Percentiles rank a stretch among this genome's conserved stretches.
Conservation (phyloP, 1,284 basidiomycete species). For the Malassezia globosa region DNA sequence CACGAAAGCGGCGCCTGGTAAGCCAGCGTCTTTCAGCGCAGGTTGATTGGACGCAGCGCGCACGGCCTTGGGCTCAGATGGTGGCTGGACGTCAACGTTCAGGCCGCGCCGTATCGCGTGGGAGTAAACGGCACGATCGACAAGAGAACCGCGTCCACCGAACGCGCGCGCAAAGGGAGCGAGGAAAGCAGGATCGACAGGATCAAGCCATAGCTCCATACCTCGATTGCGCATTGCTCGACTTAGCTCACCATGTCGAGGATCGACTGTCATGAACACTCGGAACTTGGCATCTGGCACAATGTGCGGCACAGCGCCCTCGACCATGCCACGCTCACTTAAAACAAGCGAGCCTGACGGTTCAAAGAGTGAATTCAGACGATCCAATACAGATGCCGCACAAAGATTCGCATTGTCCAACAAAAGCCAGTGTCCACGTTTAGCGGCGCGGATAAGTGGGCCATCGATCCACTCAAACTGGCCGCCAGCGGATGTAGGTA, state of each 20-base stretch:
- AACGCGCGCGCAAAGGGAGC: conserved; percentile 6
- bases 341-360: conserved; percentile 67
- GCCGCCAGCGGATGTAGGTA: conserved; percentile 46
- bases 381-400: conserved; percentile 86
- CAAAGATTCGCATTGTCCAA: conserved; percentile 91
- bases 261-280: conserved; percentile 86
- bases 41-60: not conserved
- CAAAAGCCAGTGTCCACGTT: conserved; percentile 75
- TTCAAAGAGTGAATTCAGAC: conserved; percentile 93
- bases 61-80: not conserved
- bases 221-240: conserved; percentile 97
- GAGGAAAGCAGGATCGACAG: not conserved
- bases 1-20: not conserved
- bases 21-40: not conserved
- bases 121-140: conserved; percentile 4
- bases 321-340: conserved; percentile 78
- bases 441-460: conserved; percentile 77
- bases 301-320: conserved; percentile 64
- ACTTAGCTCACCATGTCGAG: conserved; percentile 81
- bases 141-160: not conserved
- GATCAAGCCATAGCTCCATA: conserved; percentile 59
- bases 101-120: conserved; percentile 8
- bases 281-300: conserved; percentile 78
- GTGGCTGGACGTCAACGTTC: not conserved
- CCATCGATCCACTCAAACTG: conserved; percentile 94